Percentiles rank a stretch among this genome's conserved stretches.
These are phyloP conservation scores for Mycena metata DNA, from an alignment of 768 basidiomycete species.

Conservation along the genomic window DNA sequence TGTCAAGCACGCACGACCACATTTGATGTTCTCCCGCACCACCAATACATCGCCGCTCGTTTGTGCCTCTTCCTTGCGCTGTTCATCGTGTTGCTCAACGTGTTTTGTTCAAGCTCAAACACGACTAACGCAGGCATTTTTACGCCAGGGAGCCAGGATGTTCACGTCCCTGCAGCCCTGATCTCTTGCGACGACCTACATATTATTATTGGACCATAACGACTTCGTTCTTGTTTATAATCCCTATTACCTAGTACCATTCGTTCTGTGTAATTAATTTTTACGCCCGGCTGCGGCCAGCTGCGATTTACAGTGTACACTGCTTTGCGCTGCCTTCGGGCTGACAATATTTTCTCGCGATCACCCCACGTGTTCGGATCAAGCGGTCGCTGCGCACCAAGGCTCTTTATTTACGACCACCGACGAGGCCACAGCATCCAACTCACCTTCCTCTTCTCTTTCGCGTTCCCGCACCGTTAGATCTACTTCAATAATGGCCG, in stretches of 20 bases:
- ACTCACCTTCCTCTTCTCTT: slow-evolving; percentile 15
- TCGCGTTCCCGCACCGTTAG: slow-evolving; percentile 26
- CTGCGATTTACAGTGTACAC: slow-evolving; percentile 20
- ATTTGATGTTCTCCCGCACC: slow-evolving; percentile 84
- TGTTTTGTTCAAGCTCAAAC: slow-evolving; percentile 55
- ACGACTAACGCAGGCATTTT: slow-evolving; percentile 64
- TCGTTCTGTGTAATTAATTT: slow-evolving; percentile 35
- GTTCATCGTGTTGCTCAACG: slow-evolving; percentile 29
- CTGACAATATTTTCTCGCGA: too few relatives aligned
- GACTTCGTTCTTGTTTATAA: slow-evolving; percentile 38
- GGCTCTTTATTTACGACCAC: neutral
- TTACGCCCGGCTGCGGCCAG: slow-evolving; percentile 33
- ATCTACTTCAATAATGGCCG: slow-evolving; percentile 66
- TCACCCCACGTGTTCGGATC: too few relatives aligned
- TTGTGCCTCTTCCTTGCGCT: slow-evolving; percentile 49
- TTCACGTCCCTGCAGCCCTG: slow-evolving; percentile 48
- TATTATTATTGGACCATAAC: slow-evolving; percentile 22
- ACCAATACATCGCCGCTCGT: slow-evolving; percentile 86
- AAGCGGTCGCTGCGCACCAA: neutral
- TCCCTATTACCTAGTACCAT: slow-evolving; percentile 28
- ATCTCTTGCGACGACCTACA: slow-evolving; percentile 3
- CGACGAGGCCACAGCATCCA: neutral
- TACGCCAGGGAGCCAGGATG: slow-evolving; percentile 68
- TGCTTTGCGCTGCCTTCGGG: neutral
- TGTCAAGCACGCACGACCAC: slow-evolving; percentile 79